phyloP scores from a whole-genome alignment of 805 yeast species.

The Suhomyces emberorum region DNA sequence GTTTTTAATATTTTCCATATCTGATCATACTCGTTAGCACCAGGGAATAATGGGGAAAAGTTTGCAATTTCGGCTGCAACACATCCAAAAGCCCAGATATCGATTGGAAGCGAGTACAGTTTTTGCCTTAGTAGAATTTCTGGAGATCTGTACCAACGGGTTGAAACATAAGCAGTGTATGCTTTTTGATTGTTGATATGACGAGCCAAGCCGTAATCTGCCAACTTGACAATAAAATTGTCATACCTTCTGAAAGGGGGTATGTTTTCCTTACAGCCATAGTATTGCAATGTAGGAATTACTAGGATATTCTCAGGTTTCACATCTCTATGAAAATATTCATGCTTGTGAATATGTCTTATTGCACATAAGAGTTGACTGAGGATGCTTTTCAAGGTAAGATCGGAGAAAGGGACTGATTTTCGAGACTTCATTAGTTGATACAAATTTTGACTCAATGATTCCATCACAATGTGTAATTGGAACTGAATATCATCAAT shows the following conservation, averaged over 20 bases:
- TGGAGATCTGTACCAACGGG: conserved; percentile 86
- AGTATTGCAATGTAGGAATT: conserved; percentile 53
- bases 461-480: conserved; percentile 84
- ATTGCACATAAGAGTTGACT: conserved; percentile 74
- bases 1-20: conserved; percentile 60
- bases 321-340: conserved; percentile 82
- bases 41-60: conserved; percentile 80
- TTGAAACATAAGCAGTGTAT: conserved; percentile 75
- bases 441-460: conserved; percentile 76
- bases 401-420: conserved; percentile 49
- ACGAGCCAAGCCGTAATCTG: conserved; percentile 79
- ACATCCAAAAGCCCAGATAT: conserved; percentile 84
- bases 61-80: conserved; percentile 73
- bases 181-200: conserved; percentile 49
- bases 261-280: conserved; percentile 37
- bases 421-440: conserved; percentile 69
- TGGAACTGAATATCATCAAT: conserved; percentile 58
- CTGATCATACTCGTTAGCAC: conserved; percentile 76
- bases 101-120: conserved; percentile 65
- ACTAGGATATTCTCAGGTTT: conserved; percentile 92
- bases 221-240: conserved; percentile 64
- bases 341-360: conserved; percentile 70
- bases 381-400: conserved; percentile 61
- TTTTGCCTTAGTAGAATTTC: conserved; percentile 68
- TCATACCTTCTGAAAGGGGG: conserved; percentile 41